Conservation (phyloP, 2,329 filamentous ascomycete genomes). For the Talaromyces sp. region DNA sequence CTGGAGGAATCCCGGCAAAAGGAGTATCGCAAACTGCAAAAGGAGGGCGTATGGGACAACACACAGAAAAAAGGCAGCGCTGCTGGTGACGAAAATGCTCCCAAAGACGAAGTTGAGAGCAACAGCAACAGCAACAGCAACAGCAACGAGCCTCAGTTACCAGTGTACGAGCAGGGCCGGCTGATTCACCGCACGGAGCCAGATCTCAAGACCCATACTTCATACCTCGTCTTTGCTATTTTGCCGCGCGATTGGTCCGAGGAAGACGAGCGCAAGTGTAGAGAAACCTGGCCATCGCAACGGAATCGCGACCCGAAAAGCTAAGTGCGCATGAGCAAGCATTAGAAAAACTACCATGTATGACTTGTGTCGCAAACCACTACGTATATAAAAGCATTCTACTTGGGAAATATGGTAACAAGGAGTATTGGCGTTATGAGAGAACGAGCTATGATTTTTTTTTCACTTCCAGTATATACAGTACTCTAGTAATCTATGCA, state of each 20-base stretch:
- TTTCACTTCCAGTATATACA: not conserved
- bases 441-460: not conserved
- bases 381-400: constrained; percentile 2
- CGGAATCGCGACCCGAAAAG: not conserved
- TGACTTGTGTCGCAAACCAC: not conserved
- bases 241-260: constrained; percentile 81
- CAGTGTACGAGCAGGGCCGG: constrained; percentile 69
- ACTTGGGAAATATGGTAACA: not conserved
- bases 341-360: not conserved
- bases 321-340: not conserved
- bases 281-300: constrained; percentile 57
- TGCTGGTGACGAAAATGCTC: not conserved
- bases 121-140: not conserved
- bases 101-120: not conserved
- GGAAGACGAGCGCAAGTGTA: constrained; percentile 68
- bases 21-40: constrained; percentile 52
- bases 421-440: not conserved
- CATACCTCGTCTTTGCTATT: constrained; percentile 91
- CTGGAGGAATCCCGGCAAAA: constrained; percentile 66
- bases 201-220: constrained; percentile 92
- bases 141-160: constrained; percentile 15
- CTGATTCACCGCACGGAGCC: constrained; percentile 75
- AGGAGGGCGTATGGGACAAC: constrained; percentile 17
- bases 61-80: constrained; percentile 17
- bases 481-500: not conserved